Base-by-base conservation (phyloP, 1,284 basidiomycete species). In the Schizophyllum amplum region DNA sequence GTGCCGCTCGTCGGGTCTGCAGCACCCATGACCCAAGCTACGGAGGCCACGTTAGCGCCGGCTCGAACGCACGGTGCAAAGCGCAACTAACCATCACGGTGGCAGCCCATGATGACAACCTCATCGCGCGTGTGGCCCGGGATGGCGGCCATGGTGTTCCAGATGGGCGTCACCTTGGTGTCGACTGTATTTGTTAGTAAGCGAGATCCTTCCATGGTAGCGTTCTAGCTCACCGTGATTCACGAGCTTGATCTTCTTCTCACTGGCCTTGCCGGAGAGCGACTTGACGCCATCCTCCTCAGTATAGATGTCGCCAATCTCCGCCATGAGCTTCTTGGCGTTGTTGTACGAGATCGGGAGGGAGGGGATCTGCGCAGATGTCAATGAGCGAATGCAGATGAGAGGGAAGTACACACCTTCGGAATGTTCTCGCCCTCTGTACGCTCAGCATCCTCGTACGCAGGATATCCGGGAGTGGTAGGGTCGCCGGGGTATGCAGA, bases 71-170 rank as follows among this genome's bases (percentile, higher is more conserved):
- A 13, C 21, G 48, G 22, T 7, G 4, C 22, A 13, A 13, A 7
- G 15, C 23, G 13, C 5, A 21, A 27, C 75, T 61, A 57, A 78
- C 83, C 84, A 71, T 90, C 88, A 52, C 87, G 78, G 67, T 91
- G 89, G 60, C 86, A 85, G 3, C 91, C 91, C 24, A 92, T 65
- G 15, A 92, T 67, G 25, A 92, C 78, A 1, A 90, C 82, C 63
- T 92, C 88, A 64, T 90, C 82, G 20, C 63, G 62, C 66, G 92
- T 77, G 60, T 84, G 79, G 1, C 91, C 92, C 4, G 89, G 92
- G 56, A 94, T 86, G 24, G 83, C 78, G 4, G 82, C 87, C 79
- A 96, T 92, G 0, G 86, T 82, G 72, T 98, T 94, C 88, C 87
- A 87, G 55, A 90, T 87, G 2, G 87, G 87, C n/a, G 78, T 92